These are phyloP conservation scores for Phytophthora vignae DNA, from an alignment of 352 stramenopile species.

Conservation along the genomic window DNA sequence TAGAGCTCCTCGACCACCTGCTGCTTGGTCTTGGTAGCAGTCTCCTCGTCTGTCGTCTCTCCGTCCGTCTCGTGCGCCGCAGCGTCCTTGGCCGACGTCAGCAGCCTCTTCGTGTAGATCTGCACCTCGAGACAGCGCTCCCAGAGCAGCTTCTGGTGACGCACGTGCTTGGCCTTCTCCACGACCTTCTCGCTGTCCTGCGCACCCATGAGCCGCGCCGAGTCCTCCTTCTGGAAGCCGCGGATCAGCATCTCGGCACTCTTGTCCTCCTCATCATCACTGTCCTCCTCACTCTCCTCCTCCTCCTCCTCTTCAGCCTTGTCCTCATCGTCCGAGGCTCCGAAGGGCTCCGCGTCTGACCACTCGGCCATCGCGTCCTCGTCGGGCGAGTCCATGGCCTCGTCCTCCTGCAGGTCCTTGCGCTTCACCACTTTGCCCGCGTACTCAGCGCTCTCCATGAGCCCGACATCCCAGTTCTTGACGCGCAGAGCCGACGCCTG, in stretches of 20 bases:
- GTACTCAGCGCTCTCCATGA: conserved; percentile 66
- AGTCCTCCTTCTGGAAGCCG: conserved; percentile 81
- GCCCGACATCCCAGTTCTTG: conserved; percentile 73
- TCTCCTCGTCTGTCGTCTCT: conserved; percentile 39
- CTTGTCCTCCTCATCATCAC: conserved; percentile 56
- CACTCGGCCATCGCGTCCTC: conserved; percentile 81
- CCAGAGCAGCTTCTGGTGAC: conserved; percentile 87
- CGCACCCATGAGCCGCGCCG: conserved; percentile 71
- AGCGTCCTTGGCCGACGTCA: conserved; percentile 57
- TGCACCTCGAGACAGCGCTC: conserved; percentile 86
- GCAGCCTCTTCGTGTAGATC: conserved; percentile 85
- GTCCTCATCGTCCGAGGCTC: conserved; percentile 64
- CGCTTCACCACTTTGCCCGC: conserved; percentile 84
- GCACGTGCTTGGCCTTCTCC: conserved; percentile 82
- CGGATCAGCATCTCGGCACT: conserved; percentile 83
- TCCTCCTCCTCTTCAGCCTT: conserved; percentile 45
- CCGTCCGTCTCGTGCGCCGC: conserved; percentile 28
- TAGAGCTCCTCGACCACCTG: conserved; percentile 59
- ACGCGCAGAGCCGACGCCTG: conserved; percentile 75
- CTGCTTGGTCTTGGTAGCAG: conserved; percentile 37
- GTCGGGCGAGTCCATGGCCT: conserved; percentile 62
- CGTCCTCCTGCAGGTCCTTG: conserved; percentile 49
- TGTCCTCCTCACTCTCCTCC: conserved; percentile 43
- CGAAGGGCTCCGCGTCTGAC: conserved; percentile 87
- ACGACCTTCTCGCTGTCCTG: conserved; percentile 82